phyloP scores from a whole-genome alignment of 805 yeast genomes.

The Naumovozyma baii region DNA sequence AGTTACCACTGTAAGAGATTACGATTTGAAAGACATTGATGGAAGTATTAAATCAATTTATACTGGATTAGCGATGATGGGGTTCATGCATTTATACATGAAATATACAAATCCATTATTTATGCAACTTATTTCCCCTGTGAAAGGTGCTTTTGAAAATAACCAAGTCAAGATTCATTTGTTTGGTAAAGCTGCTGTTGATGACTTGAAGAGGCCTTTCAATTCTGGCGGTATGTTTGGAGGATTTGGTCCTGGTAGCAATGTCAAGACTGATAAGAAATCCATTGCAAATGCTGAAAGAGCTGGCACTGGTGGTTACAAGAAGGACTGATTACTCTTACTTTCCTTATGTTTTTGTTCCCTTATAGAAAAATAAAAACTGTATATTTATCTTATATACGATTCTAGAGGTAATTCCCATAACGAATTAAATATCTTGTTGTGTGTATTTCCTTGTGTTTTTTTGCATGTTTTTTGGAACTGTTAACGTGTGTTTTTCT shows the following conservation, averaged over 20 bases:
- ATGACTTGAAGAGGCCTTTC: constrained; percentile 95
- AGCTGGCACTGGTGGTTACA: constrained; percentile 80
- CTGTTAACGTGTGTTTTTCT: too few relatives aligned
- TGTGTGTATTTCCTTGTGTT: too few relatives aligned
- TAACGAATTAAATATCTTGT: too few relatives aligned
- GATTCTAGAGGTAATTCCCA: too few relatives aligned
- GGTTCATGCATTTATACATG: constrained; percentile 95
- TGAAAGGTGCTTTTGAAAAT: constrained; percentile 82
- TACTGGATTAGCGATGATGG: constrained; percentile 93
- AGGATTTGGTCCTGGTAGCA: constrained; percentile 33
- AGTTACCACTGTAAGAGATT: constrained; percentile 88
- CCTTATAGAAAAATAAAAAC: too few relatives aligned
- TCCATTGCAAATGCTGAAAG: constrained; percentile 76
- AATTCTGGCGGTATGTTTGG: constrained; percentile 77
- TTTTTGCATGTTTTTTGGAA: too few relatives aligned
- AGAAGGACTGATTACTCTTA: too few relatives aligned
- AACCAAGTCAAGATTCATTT: constrained; percentile 87
- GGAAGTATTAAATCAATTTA: constrained; percentile 70
- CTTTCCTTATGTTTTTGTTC: too few relatives aligned
- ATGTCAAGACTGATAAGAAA: constrained; percentile 75
- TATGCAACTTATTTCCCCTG: constrained; percentile 85
- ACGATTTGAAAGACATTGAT: constrained; percentile 83
- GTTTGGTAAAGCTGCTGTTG: constrained; percentile 70
- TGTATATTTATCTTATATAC: too few relatives aligned
- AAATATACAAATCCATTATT: constrained; percentile 94